Percentiles rank a stretch among this genome's conserved stretches.
Evolutionary conservation across 2,329 filamentous ascomycete species (phyloP).

Genomic region (Juglanconis sp.): DNA sequence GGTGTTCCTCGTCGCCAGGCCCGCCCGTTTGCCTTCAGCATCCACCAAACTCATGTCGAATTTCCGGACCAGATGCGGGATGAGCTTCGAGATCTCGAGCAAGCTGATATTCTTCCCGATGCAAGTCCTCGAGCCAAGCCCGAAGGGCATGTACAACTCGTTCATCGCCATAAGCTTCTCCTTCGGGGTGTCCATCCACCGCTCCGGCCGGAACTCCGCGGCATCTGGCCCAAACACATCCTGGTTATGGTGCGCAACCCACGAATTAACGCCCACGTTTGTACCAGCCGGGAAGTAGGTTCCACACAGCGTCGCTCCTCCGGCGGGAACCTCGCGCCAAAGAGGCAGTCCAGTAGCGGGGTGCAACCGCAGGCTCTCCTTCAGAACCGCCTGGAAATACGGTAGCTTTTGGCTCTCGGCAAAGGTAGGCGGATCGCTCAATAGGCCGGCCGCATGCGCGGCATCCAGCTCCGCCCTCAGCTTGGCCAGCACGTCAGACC

Average conservation of each 20-base stretch:
- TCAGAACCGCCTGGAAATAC: slow-evolving; percentile 47
- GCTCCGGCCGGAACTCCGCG: slow-evolving; percentile 39
- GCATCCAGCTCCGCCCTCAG: slow-evolving; percentile 64
- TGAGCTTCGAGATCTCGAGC: slow-evolving; percentile 14
- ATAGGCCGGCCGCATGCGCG: slow-evolving; percentile 43
- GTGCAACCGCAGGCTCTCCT: slow-evolving; percentile 71
- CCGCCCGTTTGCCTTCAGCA: background rate
- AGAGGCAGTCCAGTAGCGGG: slow-evolving; percentile 49
- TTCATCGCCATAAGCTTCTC: background rate
- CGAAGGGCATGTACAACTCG: slow-evolving; percentile 35
- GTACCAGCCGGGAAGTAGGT: slow-evolving; percentile 36
- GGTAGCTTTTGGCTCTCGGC: slow-evolving; percentile 49
- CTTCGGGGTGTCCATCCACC: slow-evolving; percentile 29
- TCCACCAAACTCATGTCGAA: slow-evolving; percentile 5
- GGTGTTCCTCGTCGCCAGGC: background rate
- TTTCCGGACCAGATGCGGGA: slow-evolving; percentile 9
- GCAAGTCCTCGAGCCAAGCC: slow-evolving; percentile 47
- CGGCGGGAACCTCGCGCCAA: slow-evolving; percentile 21
- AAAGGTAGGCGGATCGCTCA: slow-evolving; percentile 40
- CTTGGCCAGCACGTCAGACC: slow-evolving; percentile 64
- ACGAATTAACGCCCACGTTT: slow-evolving; percentile 33
- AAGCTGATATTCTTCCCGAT: slow-evolving; percentile 29
- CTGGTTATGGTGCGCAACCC: slow-evolving; percentile 30
- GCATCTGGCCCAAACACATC: slow-evolving; percentile 34
- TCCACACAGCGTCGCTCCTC: slow-evolving; percentile 28